A percentile compares a stretch with the other conserved stretches of the same genome.
Evolutionary conservation across 768 basidiomycete species (phyloP).

Genomic region (Boletus rufocinnamomeus): DNA sequence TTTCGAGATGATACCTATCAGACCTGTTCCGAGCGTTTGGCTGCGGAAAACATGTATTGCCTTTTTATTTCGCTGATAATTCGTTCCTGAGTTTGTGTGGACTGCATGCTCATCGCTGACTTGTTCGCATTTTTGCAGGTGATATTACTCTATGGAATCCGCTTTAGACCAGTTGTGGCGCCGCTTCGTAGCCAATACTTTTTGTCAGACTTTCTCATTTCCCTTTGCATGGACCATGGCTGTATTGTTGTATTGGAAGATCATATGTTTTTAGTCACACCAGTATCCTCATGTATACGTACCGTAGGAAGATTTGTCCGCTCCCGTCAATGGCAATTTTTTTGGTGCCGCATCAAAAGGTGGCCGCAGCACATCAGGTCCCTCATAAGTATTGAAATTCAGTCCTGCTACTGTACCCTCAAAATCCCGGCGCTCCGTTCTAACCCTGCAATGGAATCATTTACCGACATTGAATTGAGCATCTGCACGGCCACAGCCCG

Average conservation of each 20-base stretch:
- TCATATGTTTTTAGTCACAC: conserved; percentile 3
- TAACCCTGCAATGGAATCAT: too few relatives aligned
- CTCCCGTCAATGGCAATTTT: not conserved
- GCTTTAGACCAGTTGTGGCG: not conserved
- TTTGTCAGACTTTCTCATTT: not conserved
- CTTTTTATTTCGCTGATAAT: conserved; percentile 45
- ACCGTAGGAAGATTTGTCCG: conserved; percentile 1
- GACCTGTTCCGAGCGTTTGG: conserved; percentile 73
- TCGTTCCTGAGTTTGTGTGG: not conserved
- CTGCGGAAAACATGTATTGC: conserved; percentile 69
- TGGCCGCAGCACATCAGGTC: not conserved
- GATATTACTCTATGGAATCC: not conserved
- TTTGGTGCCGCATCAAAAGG: not conserved
- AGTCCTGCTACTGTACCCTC: not conserved
- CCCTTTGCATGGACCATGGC: conserved; percentile 16
- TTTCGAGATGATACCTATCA: conserved; percentile 65
- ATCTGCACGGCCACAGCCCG: conserved; percentile 14
- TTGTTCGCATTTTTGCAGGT: conserved; percentile 10
- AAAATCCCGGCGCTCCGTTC: too few relatives aligned
- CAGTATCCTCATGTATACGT: conserved; percentile 14
- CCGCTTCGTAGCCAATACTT: not conserved
- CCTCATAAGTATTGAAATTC: too few relatives aligned
- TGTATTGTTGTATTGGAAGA: conserved; percentile 16
- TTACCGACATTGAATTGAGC: not conserved
- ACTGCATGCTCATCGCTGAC: conserved; percentile 13